Evolutionary conservation across 352 stramenopile genomes (phyloP).

Genomic region (Phytophthora palmivora): DNA sequence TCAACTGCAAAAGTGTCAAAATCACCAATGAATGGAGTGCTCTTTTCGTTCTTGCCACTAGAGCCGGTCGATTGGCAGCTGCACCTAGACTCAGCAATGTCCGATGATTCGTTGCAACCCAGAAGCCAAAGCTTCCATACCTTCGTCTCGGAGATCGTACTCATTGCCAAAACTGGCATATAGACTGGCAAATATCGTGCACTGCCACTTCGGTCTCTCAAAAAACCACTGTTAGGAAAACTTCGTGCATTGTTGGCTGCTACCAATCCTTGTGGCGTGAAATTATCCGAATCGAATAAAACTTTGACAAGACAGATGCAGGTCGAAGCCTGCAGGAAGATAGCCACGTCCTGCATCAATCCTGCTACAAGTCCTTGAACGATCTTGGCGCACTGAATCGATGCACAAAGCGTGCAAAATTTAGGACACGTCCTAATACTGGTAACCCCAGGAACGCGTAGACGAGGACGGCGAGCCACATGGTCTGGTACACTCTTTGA

Average conservation of each 20-base stretch:
- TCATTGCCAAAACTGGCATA: conserved; percentile 64
- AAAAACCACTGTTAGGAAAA: conserved; percentile 44
- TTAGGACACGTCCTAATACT: conserved; percentile 66
- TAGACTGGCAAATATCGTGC: conserved; percentile 60
- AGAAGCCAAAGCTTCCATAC: conserved; percentile 34
- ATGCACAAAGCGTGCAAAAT: conserved; percentile 66
- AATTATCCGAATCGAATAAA: conserved; percentile 48
- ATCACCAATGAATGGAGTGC: conserved; percentile 39
- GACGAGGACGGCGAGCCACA: conserved; percentile 72
- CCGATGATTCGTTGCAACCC: conserved; percentile 48
- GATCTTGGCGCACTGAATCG: conserved; percentile 57
- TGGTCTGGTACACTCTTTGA: conserved; percentile 60
- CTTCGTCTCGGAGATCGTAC: conserved; percentile 52
- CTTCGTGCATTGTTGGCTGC: conserved; percentile 24
- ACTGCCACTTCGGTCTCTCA: conserved; percentile 36
- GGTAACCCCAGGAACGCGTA: conserved; percentile 74
- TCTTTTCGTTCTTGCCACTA: conserved; percentile 28
- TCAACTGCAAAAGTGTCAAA: conserved; percentile 51
- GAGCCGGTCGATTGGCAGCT: conserved; percentile 26
- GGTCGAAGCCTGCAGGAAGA: conserved; percentile 69
- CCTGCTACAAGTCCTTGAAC: conserved; percentile 55
- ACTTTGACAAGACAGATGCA: conserved; percentile 76
- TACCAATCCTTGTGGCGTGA: conserved; percentile 21
- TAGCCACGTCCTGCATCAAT: conserved; percentile 62
- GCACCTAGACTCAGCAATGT: conserved; percentile 52